Conservation (phyloP, 805 yeast genomes). For the Phaffomyces thermotolerans region DNA sequence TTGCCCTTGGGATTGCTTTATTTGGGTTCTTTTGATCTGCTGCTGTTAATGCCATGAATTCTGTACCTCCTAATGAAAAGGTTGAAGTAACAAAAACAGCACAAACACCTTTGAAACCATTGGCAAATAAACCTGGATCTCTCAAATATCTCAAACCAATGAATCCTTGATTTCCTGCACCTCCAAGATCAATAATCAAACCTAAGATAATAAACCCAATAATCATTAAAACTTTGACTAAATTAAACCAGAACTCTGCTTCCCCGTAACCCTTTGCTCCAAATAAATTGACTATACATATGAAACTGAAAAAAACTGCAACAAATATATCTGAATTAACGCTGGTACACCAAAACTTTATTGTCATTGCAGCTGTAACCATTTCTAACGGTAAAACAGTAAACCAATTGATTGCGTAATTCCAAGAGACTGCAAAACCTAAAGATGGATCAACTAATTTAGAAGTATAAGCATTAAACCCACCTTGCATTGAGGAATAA, state of each 20-base stretch:
- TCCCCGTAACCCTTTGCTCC: conserved; percentile 68
- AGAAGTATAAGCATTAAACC: conserved; percentile 32
- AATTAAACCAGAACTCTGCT: conserved; percentile 52
- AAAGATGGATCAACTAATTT: conserved; percentile 42
- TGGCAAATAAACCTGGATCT: conserved; percentile 43
- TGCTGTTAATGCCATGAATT: conserved; percentile 57
- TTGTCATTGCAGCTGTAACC: conserved; percentile 47
- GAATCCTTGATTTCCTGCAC: conserved; percentile 46
- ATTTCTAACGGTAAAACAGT: conserved; percentile 48
- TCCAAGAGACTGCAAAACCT: conserved; percentile 59
- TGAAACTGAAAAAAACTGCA: conserved; percentile 44
- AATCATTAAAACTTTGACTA: conserved; percentile 50
- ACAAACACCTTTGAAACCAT: conserved; percentile 54
- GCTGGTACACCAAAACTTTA: conserved; percentile 37
- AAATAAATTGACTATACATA: conserved; percentile 43
- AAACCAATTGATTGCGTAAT: conserved; percentile 49
- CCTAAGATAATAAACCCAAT: conserved; percentile 51
- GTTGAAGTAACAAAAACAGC: conserved; percentile 56
- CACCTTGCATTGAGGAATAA: conserved; percentile 32
- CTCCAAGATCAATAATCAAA: conserved; percentile 51
- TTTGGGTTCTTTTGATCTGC: conserved; percentile 57
- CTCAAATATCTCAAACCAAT: conserved; percentile 56
- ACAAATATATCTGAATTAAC: conserved; percentile 50
- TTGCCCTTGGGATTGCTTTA: conserved; percentile 54
- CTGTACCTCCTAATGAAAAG: conserved; percentile 62